These are phyloP conservation scores for Thraustotheca clavata DNA, from an alignment of 352 stramenopile genomes.

Conservation along the genomic window DNA sequence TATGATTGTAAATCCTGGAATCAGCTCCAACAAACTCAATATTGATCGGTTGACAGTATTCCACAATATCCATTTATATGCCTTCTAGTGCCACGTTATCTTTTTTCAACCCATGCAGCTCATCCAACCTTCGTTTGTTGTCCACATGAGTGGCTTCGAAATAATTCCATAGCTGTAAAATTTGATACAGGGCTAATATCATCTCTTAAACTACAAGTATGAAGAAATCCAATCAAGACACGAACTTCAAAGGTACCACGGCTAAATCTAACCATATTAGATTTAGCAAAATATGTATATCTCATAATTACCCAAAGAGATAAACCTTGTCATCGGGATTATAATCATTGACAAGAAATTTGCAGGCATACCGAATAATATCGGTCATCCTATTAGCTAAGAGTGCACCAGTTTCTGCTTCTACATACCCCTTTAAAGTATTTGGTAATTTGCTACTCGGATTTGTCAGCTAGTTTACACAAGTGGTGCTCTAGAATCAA, in stretches of 20 bases:
- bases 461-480: no score
- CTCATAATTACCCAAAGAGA: no score
- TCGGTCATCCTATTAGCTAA: not conserved
- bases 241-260: not conserved
- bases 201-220: not conserved
- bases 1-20: not conserved
- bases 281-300: no score
- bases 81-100: not conserved
- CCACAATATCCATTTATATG: not conserved
- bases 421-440: not conserved
- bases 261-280: no score
- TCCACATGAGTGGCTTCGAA: not conserved
- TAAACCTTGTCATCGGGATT: not conserved
- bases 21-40: not conserved
- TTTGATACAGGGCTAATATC: not conserved
- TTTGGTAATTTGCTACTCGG: not conserved
- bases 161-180: not conserved
- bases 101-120: no score
- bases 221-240: not conserved
- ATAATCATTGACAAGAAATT: not conserved
- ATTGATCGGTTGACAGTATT: not conserved
- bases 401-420: not conserved
- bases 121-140: not conserved
- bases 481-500: no score
- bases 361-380: not conserved